Base-by-base conservation (phyloP, 2,329 filamentous ascomycete species). In the Zymoseptoria tritici region DNA sequence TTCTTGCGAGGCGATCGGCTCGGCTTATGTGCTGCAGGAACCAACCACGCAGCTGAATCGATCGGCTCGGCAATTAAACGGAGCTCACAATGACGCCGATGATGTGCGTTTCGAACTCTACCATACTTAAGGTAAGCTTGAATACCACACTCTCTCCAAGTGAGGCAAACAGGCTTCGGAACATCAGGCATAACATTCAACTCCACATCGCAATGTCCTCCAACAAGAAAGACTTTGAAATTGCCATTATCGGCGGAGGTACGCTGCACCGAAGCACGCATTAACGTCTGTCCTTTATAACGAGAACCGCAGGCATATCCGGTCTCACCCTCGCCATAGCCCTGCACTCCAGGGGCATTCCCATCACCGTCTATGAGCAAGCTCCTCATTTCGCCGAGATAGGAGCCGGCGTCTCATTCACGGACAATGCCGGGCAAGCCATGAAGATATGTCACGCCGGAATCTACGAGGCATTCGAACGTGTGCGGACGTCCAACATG, bases 341-440 rank as follows among this genome's bases (percentile, higher is more conserved):
- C 6, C 78, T 86, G 26, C 71, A 79, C 36, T 56, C 59, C n/a
- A 70, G 67, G 19, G 66, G 58, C 70, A 60, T 84, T 42, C 71
- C 73, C 2, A 73, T 82, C 46, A 75, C 75, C 22, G 77, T 86
- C 62, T 86, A 84, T 66, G 84, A 86, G 70, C 76, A 81, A 9
- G 82, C 82, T 0, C 57, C 74, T 0, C 72, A 73, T 11, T 86
- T 85, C 62, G 77, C 76, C 36, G 83, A 85, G 67, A 81, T 85
- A 29, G 83, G 83, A 2, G 81, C 82, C 2, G 84, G 83, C 5
- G 76, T 86, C 1, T 77, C 79, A 1, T 79, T 86, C 53, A 81
- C 81, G 0, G 79, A 81, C 42, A 84, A 84, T 62, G 80, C 82
- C 3, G 61, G 67, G 5, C 78, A 79, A 21, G 81, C 83, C 2